Evolutionary conservation across 2,329 filamentous ascomycete species (phyloP).

Genomic region (Neoascochyta sp.): DNA sequence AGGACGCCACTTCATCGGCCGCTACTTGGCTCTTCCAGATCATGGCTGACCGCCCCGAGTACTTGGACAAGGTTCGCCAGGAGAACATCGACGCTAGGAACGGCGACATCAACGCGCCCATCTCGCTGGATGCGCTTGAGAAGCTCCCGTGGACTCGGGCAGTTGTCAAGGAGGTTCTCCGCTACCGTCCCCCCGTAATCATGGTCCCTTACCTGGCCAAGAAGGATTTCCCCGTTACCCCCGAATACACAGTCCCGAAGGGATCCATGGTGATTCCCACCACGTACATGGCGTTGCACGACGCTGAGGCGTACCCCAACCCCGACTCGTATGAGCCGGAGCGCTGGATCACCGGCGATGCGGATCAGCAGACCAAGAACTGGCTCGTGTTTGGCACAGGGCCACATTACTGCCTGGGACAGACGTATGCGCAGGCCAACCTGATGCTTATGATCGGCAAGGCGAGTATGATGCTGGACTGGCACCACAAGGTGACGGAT

Average conservation of each 20-base stretch:
- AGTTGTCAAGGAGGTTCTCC: constrained; percentile 65
- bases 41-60: constrained; percentile 88
- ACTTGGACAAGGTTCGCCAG: constrained; percentile 83
- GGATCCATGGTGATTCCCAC: constrained; percentile 93
- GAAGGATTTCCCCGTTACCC: constrained; percentile 89
- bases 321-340: constrained; percentile 64
- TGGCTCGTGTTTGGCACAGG: constrained; percentile 94
- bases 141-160: constrained; percentile 86
- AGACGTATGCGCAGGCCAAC: constrained; percentile 86
- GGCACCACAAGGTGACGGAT: constrained; percentile 82
- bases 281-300: constrained; percentile 84
- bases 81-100: constrained; percentile 78
- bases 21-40: constrained; percentile 94
- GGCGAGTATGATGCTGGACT: constrained; percentile 80
- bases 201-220: constrained; percentile 96
- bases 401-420: constrained; percentile 93
- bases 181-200: constrained; percentile 91
- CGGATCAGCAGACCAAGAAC: constrained; percentile 91
- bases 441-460: constrained; percentile 87
- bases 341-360: constrained; percentile 73
- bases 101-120: constrained; percentile 65
- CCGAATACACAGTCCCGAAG: constrained; percentile 88
- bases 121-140: constrained; percentile 84
- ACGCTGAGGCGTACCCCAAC: constrained; percentile 86
- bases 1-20: constrained; percentile 93